Percentiles rank a stretch among this genome's conserved stretches.
Conservation (phyloP, 2,329 filamentous ascomycete genomes). For the Penicillium sp. region DNA sequence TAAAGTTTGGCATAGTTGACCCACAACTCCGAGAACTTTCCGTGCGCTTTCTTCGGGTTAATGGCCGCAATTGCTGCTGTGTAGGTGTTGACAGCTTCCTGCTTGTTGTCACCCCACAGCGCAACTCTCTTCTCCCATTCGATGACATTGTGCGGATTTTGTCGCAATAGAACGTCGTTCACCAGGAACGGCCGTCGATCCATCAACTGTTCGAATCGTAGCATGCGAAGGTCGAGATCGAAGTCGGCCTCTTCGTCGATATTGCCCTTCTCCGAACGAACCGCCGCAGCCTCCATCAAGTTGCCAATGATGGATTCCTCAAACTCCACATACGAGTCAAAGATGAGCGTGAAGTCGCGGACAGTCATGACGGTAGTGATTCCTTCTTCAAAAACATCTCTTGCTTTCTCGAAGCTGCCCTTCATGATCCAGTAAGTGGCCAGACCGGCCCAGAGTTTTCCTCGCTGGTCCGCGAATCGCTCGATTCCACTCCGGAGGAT, state of each 20-base stretch:
- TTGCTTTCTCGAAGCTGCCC: constrained; percentile 87
- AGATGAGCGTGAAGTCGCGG: constrained; percentile 92
- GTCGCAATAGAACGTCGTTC: constrained; percentile 91
- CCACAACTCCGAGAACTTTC: constrained; percentile 94
- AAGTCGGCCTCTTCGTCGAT: constrained; percentile 84
- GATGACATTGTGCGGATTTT: constrained; percentile 93
- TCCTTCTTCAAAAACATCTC: constrained; percentile 93
- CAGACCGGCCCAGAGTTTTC: constrained; percentile 91
- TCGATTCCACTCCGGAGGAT: constrained; percentile 92
- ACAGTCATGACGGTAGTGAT: constrained; percentile 99
- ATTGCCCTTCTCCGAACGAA: constrained; percentile 74
- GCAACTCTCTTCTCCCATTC: constrained; percentile 98
- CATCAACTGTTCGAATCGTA: constrained; percentile 98
- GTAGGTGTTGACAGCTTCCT: constrained; percentile 90
- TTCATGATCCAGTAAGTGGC: constrained; percentile 96
- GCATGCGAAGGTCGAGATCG: constrained; percentile 94
- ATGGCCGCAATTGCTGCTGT: constrained; percentile 92
- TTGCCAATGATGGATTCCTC: constrained; percentile 93
- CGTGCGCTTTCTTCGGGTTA: constrained; percentile 89
- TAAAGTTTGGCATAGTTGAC: constrained; percentile 97
- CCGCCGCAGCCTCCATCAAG: constrained; percentile 84
- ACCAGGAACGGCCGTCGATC: constrained; percentile 92
- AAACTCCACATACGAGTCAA: constrained; percentile 95
- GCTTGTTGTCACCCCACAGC: constrained; percentile 90
- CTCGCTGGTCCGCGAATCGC: constrained; percentile 88